A percentile compares a stretch with the other conserved stretches of the same genome.
These are phyloP conservation scores for Meyerozyma guilliermondii DNA, from an alignment of 1,139 yeast genomes.

Conservation along the genomic window DNA sequence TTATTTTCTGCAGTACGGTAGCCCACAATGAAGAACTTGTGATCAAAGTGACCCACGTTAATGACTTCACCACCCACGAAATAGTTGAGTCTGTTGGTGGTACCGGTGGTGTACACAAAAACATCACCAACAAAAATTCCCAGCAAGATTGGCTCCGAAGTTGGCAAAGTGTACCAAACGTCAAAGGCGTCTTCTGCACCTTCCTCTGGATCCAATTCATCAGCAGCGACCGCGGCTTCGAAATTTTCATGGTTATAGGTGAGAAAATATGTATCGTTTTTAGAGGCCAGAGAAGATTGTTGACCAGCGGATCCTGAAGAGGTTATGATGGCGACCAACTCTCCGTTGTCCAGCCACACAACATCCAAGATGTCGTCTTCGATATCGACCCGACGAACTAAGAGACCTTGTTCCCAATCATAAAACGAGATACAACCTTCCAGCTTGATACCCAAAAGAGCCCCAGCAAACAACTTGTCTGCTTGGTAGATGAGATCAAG, in stretches of 20 bases:
- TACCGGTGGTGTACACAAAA: constrained; percentile 76
- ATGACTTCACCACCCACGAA: constrained; percentile 92
- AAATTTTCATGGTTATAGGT: constrained; percentile 66
- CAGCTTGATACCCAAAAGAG: constrained; percentile 74
- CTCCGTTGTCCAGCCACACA: constrained; percentile 93
- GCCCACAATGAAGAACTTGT: constrained; percentile 80
- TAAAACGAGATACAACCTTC: constrained; percentile 82
- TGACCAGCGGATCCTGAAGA: constrained; percentile 28
- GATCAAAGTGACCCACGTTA: constrained; percentile 91
- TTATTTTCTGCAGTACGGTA: constrained; percentile 87
- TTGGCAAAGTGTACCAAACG: constrained; percentile 71
- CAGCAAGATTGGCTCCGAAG: constrained; percentile 68
- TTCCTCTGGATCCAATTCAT: constrained; percentile 67
- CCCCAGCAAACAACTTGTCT: constrained; percentile 81
- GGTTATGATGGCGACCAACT: constrained; percentile 72
- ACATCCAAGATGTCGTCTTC: constrained; percentile 69
- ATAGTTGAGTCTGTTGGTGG: constrained; percentile 85
- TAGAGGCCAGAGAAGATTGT: constrained; percentile 17
- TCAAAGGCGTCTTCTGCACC: constrained; percentile 87
- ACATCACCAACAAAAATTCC: constrained; percentile 98
- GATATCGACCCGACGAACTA: constrained; percentile 82
- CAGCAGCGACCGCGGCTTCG: constrained; percentile 56
- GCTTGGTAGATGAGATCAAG: constrained; percentile 70
- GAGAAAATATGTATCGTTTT: constrained; percentile 70
- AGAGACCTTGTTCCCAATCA: constrained; percentile 86